Evolutionary conservation across 331 rosid genomes (phyloP).

Genomic region (Rhamnella rubrinervis): DNA sequence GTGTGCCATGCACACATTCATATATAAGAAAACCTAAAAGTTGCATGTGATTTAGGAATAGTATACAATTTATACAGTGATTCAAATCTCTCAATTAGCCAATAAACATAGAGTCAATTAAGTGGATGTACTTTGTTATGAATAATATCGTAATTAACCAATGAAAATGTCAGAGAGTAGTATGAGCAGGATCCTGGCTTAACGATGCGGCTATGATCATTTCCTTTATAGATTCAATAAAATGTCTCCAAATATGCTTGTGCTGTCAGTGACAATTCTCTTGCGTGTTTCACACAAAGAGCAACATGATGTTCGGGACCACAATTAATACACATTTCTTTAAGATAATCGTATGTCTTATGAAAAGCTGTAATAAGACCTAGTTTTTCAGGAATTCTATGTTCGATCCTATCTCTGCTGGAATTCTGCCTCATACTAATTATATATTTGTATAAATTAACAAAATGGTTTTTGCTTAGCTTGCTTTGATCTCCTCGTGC

Average conservation of each 20-base stretch:
- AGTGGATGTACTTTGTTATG: slow-evolving; percentile 23
- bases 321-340: slow-evolving; percentile 47
- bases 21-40: slow-evolving; percentile 19
- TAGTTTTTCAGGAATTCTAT: slow-evolving; percentile 30
- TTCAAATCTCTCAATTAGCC: slow-evolving; percentile 42
- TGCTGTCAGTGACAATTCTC: slow-evolving; percentile 49
- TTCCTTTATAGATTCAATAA: slow-evolving; percentile 39
- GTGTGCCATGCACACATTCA: background rate
- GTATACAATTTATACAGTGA: slow-evolving; percentile 32
- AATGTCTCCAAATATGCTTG: slow-evolving; percentile 52
- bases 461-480: background rate
- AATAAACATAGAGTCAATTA: slow-evolving; percentile 50
- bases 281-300: slow-evolving; percentile 57
- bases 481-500: background rate
- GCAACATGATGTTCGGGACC: slow-evolving; percentile 75
- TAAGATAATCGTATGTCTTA: slow-evolving; percentile 54
- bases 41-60: slow-evolving; percentile 50
- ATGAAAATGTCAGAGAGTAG: slow-evolving; percentile 20
- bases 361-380: slow-evolving; percentile 34
- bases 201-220: slow-evolving; percentile 50
- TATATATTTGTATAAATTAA: background rate
- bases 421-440: slow-evolving; percentile 12
- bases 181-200: slow-evolving; percentile 63
- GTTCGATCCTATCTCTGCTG: slow-evolving; percentile 33
- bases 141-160: slow-evolving; percentile 28